Evolutionary conservation across 345 rosid species (phyloP).

Genomic region (Gossypium bickii): DNA sequence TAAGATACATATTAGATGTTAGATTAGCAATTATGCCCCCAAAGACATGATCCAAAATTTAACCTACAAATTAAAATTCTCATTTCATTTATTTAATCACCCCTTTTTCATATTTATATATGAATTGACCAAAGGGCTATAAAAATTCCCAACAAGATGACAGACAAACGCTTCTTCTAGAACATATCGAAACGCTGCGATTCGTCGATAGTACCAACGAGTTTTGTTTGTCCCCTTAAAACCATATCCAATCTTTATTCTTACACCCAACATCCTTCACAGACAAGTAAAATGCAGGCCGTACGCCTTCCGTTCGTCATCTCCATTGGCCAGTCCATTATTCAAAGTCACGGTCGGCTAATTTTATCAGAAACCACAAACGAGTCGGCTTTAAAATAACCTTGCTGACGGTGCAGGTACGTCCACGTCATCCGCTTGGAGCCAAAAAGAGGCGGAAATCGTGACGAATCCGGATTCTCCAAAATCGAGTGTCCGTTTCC

Average conservation of each 20-base stretch:
- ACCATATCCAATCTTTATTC: not conserved
- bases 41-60: not conserved
- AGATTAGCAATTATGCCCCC: not conserved
- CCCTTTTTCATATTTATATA: not conserved
- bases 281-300: not conserved
- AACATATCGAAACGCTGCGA: slow-evolving; percentile 20
- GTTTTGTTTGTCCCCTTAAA: not conserved
- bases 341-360: slow-evolving; percentile 16
- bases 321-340: not conserved
- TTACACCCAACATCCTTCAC: not conserved
- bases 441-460: slow-evolving; percentile 43
- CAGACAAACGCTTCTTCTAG: slow-evolving; percentile 20
- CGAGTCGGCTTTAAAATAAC: slow-evolving; percentile 23
- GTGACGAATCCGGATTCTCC: slow-evolving; percentile 40
- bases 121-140: not conserved
- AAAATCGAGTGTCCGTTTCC: slow-evolving; percentile 22
- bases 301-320: not conserved
- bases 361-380: slow-evolving; percentile 16
- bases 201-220: slow-evolving; percentile 16
- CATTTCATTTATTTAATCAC: not conserved
- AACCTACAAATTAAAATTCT: not conserved
- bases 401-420: slow-evolving; percentile 39
- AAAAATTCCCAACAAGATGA: not conserved
- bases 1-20: not conserved
- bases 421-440: slow-evolving; percentile 51